phyloP scores from a whole-genome alignment of 73 alveolate genomes.

The Tetrahymena thermophila region DNA sequence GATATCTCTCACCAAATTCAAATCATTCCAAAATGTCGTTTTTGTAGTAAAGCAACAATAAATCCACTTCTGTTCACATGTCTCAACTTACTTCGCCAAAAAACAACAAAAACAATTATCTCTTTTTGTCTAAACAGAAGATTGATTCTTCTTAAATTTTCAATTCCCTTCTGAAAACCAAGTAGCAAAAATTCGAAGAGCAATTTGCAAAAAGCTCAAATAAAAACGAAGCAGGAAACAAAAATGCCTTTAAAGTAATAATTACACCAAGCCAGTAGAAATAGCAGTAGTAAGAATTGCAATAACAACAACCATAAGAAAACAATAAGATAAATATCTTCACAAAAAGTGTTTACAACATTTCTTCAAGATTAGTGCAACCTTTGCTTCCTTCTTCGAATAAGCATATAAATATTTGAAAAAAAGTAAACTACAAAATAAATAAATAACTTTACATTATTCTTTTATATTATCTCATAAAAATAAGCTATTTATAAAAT shows the following conservation, averaged over 20 bases:
- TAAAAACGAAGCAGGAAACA: not conserved
- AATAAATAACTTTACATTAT: not conserved
- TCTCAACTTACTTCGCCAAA: not conserved
- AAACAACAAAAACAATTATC: not conserved
- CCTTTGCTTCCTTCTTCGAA: not conserved
- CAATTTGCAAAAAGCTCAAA: not conserved
- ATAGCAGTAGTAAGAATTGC: not conserved
- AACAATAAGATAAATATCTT: not conserved
- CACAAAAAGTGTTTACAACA: not conserved
- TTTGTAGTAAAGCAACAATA: not conserved
- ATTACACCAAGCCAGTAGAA: not conserved
- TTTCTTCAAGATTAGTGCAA: not conserved
- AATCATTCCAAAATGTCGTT: not conserved
- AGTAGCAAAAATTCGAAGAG: not conserved
- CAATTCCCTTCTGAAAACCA: not conserved
- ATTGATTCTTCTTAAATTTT: not conserved
- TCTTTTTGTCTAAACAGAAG: not conserved
- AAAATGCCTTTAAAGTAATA: not conserved
- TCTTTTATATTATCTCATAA: not conserved
- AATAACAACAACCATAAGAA: not conserved
- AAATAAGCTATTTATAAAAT: not conserved
- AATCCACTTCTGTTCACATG: not conserved
- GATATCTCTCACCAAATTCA: not conserved
- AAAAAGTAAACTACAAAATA: not conserved
- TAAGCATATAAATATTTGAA: not conserved